Percentiles rank a stretch among this genome's conserved stretches.
Evolutionary conservation across 108 stramenopile genomes (phyloP).

Genomic region (Parmales sp.): DNA sequence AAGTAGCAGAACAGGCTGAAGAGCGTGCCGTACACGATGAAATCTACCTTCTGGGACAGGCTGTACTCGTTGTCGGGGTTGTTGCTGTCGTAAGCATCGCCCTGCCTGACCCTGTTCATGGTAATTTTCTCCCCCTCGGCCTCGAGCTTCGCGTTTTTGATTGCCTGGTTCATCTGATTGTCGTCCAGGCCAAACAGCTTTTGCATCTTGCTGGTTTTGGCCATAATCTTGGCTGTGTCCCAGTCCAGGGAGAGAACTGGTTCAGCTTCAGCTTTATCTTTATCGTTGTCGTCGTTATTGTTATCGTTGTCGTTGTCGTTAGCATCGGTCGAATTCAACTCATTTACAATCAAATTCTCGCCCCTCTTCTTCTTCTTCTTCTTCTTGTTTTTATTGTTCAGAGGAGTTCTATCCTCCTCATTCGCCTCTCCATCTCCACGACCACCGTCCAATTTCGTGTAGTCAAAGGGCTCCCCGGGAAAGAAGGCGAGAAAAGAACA

Average conservation of each 20-base stretch:
- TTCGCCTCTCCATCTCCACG: not conserved
- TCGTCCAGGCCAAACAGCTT: not conserved
- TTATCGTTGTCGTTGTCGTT: not conserved
- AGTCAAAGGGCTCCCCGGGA: conserved; percentile 7
- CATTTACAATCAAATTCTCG: not conserved
- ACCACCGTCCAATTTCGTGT: not conserved
- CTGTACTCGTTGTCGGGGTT: not conserved
- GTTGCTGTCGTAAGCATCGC: not conserved
- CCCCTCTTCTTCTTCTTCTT: not conserved
- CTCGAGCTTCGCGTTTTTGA: conserved; percentile 1
- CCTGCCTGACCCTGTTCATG: not conserved
- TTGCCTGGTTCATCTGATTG: not conserved
- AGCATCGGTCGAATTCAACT: no score
- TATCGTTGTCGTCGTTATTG: not conserved
- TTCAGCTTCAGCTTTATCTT: not conserved
- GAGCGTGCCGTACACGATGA: not conserved
- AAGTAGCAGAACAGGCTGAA: not conserved
- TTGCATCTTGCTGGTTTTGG: not conserved
- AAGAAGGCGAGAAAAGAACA: not conserved
- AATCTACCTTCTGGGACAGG: not conserved
- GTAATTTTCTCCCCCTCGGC: not conserved
- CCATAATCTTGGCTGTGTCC: not conserved
- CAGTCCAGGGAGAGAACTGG: not conserved
- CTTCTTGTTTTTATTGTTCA: not conserved
- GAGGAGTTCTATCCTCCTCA: not conserved